A percentile compares a stretch with the other conserved stretches of the same genome.
Evolutionary conservation across 2,329 filamentous ascomycete species (phyloP).

Genomic region (Cladosporium oxysporum): DNA sequence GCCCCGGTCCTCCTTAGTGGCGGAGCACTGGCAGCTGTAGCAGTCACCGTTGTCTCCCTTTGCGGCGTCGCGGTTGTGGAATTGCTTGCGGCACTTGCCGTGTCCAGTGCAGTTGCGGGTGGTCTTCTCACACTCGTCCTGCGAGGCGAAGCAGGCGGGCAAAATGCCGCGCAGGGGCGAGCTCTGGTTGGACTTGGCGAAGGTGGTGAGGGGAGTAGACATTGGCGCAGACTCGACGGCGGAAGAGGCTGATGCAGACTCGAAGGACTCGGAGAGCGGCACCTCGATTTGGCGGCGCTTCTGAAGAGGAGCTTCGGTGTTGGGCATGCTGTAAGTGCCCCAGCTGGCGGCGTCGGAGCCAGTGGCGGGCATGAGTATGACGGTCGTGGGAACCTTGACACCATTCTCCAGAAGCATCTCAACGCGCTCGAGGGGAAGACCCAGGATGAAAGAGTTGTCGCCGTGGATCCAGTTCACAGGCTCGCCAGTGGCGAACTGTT

Average conservation of each 20-base stretch:
- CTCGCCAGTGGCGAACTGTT: constrained; percentile 4
- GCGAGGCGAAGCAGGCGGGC: constrained; percentile 72
- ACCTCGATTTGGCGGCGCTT: constrained; percentile 33
- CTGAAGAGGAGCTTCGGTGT: constrained; percentile 26
- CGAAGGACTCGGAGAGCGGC: constrained; percentile 22
- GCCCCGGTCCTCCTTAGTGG: constrained; percentile 54
- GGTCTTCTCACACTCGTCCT: constrained; percentile 65
- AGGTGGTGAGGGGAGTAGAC: constrained; percentile 20
- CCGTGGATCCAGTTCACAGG: constrained; percentile 12
- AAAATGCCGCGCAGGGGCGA: constrained; percentile 55
- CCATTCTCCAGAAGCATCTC: constrained; percentile 5
- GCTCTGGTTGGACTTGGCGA: constrained; percentile 38
- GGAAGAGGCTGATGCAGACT: constrained; percentile 4
- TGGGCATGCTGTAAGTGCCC: constrained; percentile 37
- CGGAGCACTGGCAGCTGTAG: constrained; percentile 76
- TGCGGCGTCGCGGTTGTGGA: constrained; percentile 46
- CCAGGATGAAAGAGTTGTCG: constrained; percentile 26
- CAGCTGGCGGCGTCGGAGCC: constrained; percentile 26
- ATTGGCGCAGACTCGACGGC: constrained; percentile 16
- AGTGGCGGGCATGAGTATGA: constrained; percentile 26
- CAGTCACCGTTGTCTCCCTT: constrained; percentile 52
- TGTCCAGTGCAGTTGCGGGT: constrained; percentile 84
- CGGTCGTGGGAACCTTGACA: constrained; percentile 26
- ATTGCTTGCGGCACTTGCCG: constrained; percentile 73
- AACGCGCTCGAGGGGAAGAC: constrained; percentile 24